Evolutionary conservation across 192 early-diverging fungal species (phyloP), one percentile per base, ranked within the genome.

Genomic region (Coemansia sp.): DNA sequence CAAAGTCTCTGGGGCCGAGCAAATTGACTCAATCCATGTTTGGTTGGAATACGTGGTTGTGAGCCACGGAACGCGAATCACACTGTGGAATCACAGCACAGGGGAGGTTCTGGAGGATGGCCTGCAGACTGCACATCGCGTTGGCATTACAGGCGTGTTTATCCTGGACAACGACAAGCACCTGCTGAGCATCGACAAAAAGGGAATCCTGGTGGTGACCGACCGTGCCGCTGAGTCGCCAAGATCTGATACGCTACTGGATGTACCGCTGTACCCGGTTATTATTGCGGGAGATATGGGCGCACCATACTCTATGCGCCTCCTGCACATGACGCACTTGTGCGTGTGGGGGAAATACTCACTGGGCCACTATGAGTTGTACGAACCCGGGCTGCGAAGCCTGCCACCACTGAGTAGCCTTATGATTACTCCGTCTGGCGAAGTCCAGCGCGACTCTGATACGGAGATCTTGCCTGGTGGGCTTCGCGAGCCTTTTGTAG

Each of bases 301-400:
- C 49, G 73, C 78, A 7, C 78, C 78, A 27, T 81, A 76, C 54
- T 49, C 68, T 47, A 81, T 81, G 78, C 73, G 78, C n/a, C 63
- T 81, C 21, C 34, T 81, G 47, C 78, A 81, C 31, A 72, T 68
- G 70, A 67, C 70, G 56, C 78, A 81, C 41, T n/a, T 81, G 65
- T 81, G 73, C 38, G 78, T 81, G 50, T 81, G 74, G 74, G 78
- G 78, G 16, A 71, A 62, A 54, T 73, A 60, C 57, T 60, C 66
- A 47, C 52, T 81, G 49, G 78, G 78, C 10, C 78, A 81, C 63
- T 81, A 73, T 54, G 74, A 81, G 67, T 62, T 81, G 16, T 81
- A 71, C 32, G 74, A 76, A 60, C 78, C 78, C 0, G 77, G 77
- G 19, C 38, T 80, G 58, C 38, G 55, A 3, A 60, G 61, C 55